phyloP scores from a whole-genome alignment of 2,329 filamentous ascomycete species.

The Cordyceps sp. region DNA sequence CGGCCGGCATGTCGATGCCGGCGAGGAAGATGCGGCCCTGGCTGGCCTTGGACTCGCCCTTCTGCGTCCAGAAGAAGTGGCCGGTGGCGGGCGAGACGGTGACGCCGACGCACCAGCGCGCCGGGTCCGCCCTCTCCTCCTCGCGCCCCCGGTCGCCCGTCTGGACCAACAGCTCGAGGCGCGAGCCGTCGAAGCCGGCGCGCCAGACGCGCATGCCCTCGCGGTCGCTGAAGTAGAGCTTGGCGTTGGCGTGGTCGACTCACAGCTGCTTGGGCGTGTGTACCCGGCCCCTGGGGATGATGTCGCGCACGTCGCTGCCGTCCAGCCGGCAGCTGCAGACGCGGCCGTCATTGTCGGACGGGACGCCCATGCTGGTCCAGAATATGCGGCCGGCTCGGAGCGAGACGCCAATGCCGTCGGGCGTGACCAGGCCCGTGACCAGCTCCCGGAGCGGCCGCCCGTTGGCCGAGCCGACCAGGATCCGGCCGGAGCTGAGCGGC shows the following conservation, averaged over 20 bases:
- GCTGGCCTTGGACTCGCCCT: constrained; percentile 32
- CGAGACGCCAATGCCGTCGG: constrained; percentile 27
- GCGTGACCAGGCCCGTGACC: constrained; percentile 12
- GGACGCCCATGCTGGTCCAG: constrained; percentile 32
- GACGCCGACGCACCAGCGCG: constrained; percentile 39
- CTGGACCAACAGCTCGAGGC: constrained; percentile 22
- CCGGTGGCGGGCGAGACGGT: constrained; percentile 22
- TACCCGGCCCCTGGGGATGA: constrained; percentile 25
- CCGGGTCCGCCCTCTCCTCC: constrained; percentile 12
- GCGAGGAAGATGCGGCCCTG: constrained; percentile 36
- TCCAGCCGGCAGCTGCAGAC: constrained; percentile 29
- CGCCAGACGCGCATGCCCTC: constrained; percentile 24
- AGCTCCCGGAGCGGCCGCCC: constrained; percentile 5
- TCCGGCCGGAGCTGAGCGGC: constrained; percentile 3
- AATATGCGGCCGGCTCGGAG: constrained; percentile 14
- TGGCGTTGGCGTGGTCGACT: constrained; percentile 10
- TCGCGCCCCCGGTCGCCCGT: constrained; percentile 10
- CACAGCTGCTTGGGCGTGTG: constrained; percentile 33
- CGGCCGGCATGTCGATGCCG: constrained; percentile 19
- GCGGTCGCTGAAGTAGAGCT: constrained; percentile 26
- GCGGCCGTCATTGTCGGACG: constrained; percentile 20
- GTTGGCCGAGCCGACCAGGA: constrained; percentile 6
- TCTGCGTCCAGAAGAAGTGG: constrained; percentile 44
- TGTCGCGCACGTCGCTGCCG: constrained; percentile 23
- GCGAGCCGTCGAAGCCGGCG: constrained; percentile 20